Percentiles rank a stretch among this genome's conserved stretches.
Conservation (phyloP, 192 early-diverging fungal genomes). For the Lunasporangiospora selenospora region DNA sequence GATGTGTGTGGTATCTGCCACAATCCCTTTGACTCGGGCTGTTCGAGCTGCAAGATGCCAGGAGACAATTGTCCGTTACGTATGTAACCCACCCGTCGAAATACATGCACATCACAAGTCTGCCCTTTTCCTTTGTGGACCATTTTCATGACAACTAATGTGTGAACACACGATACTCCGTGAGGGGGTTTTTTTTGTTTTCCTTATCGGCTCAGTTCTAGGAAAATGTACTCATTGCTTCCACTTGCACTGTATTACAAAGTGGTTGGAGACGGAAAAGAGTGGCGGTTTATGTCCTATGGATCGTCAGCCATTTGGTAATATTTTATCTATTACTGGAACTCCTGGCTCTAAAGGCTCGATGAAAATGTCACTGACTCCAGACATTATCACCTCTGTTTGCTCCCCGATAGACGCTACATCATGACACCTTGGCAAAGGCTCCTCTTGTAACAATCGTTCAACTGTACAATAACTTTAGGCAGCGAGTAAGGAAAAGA, state of each 20-base stretch:
- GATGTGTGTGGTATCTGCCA: conserved; percentile 95
- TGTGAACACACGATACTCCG: too few species aligned
- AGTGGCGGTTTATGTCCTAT: conserved; percentile 86
- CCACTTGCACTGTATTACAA: conserved; percentile 93
- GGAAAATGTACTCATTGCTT: conserved; percentile 93
- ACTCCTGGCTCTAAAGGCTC: too few species aligned
- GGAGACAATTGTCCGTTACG: conserved; percentile 87
- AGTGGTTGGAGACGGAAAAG: conserved; percentile 76
- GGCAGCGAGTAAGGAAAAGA: too few species aligned
- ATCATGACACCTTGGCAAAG: too few species aligned
- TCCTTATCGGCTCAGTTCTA: conserved; percentile 64
- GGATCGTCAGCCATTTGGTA: conserved; percentile 84
- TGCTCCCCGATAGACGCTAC: too few species aligned
- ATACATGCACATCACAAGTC: background rate
- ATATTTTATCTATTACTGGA: too few species aligned
- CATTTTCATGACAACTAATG: background rate
- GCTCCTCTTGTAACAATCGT: too few species aligned
- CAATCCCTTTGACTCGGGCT: conserved; percentile 84
- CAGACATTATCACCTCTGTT: too few species aligned
- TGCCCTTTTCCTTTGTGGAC: background rate
- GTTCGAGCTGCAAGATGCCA: conserved; percentile 83
- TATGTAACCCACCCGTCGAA: conserved; percentile 19
- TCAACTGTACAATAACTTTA: too few species aligned
- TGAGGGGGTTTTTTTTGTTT: background rate
- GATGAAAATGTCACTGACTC: too few species aligned